Conservation (phyloP, 2,329 filamentous ascomycete species). For the Penicillium sp. region DNA sequence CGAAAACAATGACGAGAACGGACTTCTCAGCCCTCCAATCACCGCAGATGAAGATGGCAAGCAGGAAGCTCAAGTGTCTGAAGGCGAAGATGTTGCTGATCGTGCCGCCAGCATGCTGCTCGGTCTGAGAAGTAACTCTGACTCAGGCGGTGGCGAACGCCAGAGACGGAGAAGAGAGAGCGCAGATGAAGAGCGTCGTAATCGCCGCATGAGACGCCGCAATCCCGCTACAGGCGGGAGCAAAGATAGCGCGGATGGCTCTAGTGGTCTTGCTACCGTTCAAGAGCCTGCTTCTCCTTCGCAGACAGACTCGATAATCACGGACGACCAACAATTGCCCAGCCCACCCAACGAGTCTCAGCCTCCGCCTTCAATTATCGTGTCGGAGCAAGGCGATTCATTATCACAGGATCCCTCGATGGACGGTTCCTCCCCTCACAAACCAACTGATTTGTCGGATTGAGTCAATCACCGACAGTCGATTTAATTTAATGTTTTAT, state of each 20-base stretch:
- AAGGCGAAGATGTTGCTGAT: constrained; percentile 74
- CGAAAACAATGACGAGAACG: constrained; percentile 40
- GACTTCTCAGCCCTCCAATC: constrained; percentile 51
- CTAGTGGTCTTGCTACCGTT: constrained; percentile 24
- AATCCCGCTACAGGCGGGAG: constrained; percentile 46
- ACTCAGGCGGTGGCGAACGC: constrained; percentile 55
- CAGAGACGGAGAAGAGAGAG: constrained; percentile 68
- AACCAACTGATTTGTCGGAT: constrained; percentile 25
- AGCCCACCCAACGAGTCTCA: constrained; percentile 24
- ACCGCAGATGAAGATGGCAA: constrained; percentile 34
- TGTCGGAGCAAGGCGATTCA: constrained; percentile 30
- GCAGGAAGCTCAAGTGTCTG: constrained; percentile 40
- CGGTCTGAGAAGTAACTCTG: constrained; percentile 66
- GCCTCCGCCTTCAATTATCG: constrained; percentile 34
- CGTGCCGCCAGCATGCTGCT: constrained; percentile 80
- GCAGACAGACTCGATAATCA: constrained; percentile 17
- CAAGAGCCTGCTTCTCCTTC: constrained; percentile 32
- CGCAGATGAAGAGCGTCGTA: constrained; percentile 73
- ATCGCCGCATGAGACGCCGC: constrained; percentile 64
- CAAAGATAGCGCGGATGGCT: constrained; percentile 36
- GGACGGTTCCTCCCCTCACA: constrained; percentile 21
- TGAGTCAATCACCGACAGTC: constrained; percentile 10
- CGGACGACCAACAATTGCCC: constrained; percentile 20
- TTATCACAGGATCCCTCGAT: constrained; percentile 17
- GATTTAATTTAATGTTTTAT: constrained; percentile 35